phyloP scores from a whole-genome alignment of 1,284 basidiomycete species.

The Ceratobasidium sp. region DNA sequence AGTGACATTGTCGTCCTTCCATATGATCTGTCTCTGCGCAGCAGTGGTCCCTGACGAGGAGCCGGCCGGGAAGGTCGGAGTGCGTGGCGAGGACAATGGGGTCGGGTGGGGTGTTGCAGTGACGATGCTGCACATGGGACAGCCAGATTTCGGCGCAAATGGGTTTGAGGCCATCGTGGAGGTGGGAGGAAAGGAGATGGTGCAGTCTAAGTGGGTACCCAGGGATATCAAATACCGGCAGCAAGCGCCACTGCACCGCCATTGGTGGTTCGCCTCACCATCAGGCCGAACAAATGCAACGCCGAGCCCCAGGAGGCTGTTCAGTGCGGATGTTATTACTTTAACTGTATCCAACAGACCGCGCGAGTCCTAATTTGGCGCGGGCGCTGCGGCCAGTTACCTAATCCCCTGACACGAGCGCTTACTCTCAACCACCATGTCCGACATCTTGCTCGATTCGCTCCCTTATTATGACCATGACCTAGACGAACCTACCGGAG shows the following conservation, averaged over 20 bases:
- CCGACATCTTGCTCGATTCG: constrained; percentile 68
- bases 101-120: constrained; percentile 61
- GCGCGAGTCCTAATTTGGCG: not conserved
- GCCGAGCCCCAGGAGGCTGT: constrained; percentile 21
- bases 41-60: constrained; percentile 48
- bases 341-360: not conserved
- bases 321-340: not conserved
- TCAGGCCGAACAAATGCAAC: not conserved
- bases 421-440: constrained; percentile 44
- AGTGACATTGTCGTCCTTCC: constrained; percentile 79
- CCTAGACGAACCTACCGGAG: constrained; percentile 74
- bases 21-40: constrained; percentile 59
- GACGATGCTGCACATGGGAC: constrained; percentile 78
- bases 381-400: not conserved
- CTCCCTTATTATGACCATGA: constrained; percentile 96
- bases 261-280: not conserved
- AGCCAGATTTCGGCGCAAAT: constrained; percentile 71
- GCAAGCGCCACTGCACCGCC: constrained; percentile 28
- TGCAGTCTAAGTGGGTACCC: not conserved
- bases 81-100: constrained; percentile 58
- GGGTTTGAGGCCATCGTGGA: constrained; percentile 36
- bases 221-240: constrained; percentile 24
- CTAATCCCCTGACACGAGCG: not conserved
- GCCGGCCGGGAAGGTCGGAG: constrained; percentile 60
- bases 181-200: constrained; percentile 2